A percentile compares a stretch with the other conserved stretches of the same genome.
Conservation (phyloP, 495 filamentous ascomycete genomes). For the Annulohypoxylon nitens region DNA sequence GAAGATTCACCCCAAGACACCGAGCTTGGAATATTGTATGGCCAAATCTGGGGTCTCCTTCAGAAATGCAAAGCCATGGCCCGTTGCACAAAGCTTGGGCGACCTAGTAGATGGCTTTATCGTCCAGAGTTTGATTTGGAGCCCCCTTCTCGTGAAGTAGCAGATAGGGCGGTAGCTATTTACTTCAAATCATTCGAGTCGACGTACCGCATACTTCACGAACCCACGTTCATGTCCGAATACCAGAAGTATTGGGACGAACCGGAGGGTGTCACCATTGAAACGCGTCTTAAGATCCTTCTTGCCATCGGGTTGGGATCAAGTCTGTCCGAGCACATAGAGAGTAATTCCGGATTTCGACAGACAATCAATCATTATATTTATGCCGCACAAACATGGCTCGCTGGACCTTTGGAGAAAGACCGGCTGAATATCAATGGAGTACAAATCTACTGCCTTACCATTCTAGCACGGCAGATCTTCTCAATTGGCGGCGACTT, state of each 20-base stretch:
- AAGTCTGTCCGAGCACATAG: slow-evolving; percentile 57
- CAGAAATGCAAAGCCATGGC: slow-evolving; percentile 53
- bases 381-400: slow-evolving; percentile 68
- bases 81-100: slow-evolving; percentile 48
- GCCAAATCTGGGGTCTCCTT: slow-evolving; percentile 50
- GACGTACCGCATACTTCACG: slow-evolving; percentile 68
- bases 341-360: slow-evolving; percentile 51
- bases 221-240: slow-evolving; percentile 67
- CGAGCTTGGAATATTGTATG: slow-evolving; percentile 40
- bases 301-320: slow-evolving; percentile 68
- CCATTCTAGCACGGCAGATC: slow-evolving; percentile 66
- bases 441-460: slow-evolving; percentile 68
- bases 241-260: slow-evolving; percentile 66
- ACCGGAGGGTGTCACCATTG: slow-evolving; percentile 50
- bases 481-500: slow-evolving; percentile 66
- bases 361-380: slow-evolving; percentile 63
- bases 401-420: slow-evolving; percentile 66
- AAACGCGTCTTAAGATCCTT: slow-evolving; percentile 63
- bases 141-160: slow-evolving; percentile 61
- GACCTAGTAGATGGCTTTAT: slow-evolving; percentile 47
- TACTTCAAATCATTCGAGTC: slow-evolving; percentile 72
- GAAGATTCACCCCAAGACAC: slow-evolving; percentile 25
- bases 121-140: slow-evolving; percentile 48
- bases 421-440: slow-evolving; percentile 63
- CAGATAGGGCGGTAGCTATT: slow-evolving; percentile 64